Evolutionary conservation across 805 yeast species (phyloP), one percentile per base, ranked within the genome.

Genomic region (Torulaspora indica): DNA sequence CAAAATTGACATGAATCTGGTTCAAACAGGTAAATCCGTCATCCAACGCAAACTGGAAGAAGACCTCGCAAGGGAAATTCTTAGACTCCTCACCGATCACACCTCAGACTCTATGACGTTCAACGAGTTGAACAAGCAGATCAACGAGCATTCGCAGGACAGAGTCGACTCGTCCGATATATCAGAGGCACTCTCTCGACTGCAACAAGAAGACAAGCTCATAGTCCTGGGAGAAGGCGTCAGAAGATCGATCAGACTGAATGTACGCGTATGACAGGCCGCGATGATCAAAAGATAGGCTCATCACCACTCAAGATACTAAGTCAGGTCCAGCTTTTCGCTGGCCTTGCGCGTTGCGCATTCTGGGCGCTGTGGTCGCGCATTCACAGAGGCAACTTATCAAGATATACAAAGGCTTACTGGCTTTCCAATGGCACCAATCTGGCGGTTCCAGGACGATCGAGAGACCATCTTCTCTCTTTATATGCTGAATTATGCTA

Each of bases 1-100:
- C 24, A 78, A 93, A 57, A 93, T 93, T 53, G 98, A 93, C 63
- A 89, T 93, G 96, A 96, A 89, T 63, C 73, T 93, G 62, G 90
- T 93, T 23, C 97, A 91, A 68, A 93, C 98, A 0, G 98, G 98
- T 38, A 89, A 90, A 37, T 85, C 96, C 0, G 75, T 86, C 1
- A 86, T 91, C 3, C 95, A 90, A 64, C 75, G 96, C 64, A 76
- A 80, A 55, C 63, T 82, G 61, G 82, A 80, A 54, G 87, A 83
- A 52, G 95, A 85, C 59, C 70, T 86, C 51, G 72, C 78, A 10
- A 76, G 79, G 46, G 85, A 78, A 49, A 70, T 89, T 4, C 55
- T 81, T 48, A 66, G 68, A 22, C 66, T 79, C 31, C 63, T 88
- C 10, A 80, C 77, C 25, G 76, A 72, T 25, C 67, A 69, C 20